These are phyloP conservation scores for Scedosporium boydii DNA, from an alignment of 2,329 filamentous ascomycete species.

Conservation along the genomic window DNA sequence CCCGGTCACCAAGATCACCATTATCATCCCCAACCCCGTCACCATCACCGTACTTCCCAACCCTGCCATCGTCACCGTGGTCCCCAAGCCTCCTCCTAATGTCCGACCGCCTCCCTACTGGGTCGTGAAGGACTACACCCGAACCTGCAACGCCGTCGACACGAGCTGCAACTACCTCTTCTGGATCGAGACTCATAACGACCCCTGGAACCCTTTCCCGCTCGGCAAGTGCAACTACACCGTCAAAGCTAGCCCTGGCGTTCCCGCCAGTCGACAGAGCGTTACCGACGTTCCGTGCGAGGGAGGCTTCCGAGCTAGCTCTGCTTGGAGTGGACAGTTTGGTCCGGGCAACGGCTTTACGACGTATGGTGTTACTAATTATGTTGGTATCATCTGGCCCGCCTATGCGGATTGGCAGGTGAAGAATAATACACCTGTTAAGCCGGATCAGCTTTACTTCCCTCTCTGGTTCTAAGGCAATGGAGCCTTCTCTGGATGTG, in stretches of 20 bases:
- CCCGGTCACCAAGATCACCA: background rate
- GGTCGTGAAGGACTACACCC: background rate
- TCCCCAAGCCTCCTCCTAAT: background rate
- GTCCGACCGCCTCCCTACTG: background rate
- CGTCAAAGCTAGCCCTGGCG: background rate
- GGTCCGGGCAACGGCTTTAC: background rate
- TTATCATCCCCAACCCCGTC: background rate
- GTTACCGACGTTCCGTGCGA: background rate
- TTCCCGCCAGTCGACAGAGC: background rate
- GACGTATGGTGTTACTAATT: background rate
- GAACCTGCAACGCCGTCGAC: background rate
- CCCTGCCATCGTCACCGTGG: background rate
- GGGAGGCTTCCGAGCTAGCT: background rate
- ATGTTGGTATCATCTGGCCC: background rate
- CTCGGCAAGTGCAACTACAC: background rate
- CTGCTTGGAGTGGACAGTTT: background rate
- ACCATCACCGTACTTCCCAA: background rate
- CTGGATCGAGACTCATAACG: conserved; percentile 7
- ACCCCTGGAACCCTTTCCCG: background rate
- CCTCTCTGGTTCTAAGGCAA: background rate
- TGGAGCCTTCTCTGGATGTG: background rate
- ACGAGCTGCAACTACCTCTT: background rate
- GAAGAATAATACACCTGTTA: background rate
- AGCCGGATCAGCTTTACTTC: background rate
- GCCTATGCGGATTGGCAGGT: background rate